A percentile compares a stretch with the other conserved stretches of the same genome.
Evolutionary conservation across 345 rosid genomes (phyloP).

Genomic region (Adansonia digitata): DNA sequence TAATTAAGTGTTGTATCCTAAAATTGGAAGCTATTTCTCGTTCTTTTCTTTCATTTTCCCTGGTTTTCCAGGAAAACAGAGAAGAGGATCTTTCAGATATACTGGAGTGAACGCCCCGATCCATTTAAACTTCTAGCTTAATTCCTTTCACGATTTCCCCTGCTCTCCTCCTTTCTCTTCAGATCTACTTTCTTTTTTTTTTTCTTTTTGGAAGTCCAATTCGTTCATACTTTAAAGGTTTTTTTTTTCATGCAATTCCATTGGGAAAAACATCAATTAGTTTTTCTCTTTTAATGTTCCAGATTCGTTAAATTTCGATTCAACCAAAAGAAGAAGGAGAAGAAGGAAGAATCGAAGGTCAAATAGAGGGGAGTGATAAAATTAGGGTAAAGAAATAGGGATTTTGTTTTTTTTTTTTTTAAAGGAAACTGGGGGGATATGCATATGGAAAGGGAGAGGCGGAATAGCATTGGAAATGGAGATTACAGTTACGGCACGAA

Average conservation of each 20-base stretch:
- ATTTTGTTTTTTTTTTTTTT: background rate
- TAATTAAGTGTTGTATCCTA: background rate
- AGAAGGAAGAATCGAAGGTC: background rate
- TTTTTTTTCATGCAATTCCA: background rate
- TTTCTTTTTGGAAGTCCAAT: background rate
- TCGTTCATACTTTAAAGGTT: background rate
- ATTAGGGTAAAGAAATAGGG: background rate
- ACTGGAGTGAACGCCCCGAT: constrained; percentile 15
- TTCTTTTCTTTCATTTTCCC: background rate
- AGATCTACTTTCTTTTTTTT: constrained; percentile 10
- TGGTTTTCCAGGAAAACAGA: background rate
- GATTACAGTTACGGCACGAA: constrained; percentile 15
- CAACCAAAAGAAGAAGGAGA: background rate
- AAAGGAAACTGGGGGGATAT: background rate
- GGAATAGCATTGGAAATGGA: constrained; percentile 18
- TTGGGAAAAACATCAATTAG: background rate
- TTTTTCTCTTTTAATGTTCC: background rate
- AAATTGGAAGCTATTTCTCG: background rate
- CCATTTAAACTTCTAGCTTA: constrained; percentile 6
- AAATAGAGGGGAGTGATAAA: background rate
- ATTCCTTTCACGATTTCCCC: constrained; percentile 8
- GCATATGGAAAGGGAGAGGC: constrained; percentile 41
- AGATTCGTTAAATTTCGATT: background rate
- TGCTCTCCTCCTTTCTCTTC: background rate
- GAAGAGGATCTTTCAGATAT: constrained; percentile 21